Evolutionary conservation across 768 basidiomycete species (phyloP).

Genomic region (Phaffia australis): DNA sequence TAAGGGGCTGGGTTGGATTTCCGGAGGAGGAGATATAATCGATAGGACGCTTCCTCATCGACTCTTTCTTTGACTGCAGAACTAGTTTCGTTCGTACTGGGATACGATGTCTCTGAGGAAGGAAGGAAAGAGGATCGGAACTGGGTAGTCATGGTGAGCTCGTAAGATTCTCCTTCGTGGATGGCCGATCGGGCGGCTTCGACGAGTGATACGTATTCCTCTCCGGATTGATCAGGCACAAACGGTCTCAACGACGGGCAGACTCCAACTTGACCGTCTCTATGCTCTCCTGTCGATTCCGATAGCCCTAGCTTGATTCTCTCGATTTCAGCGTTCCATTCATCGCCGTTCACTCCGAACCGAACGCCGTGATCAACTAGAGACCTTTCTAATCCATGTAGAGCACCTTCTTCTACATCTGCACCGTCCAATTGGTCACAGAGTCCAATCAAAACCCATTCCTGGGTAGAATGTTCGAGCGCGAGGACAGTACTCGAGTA

Average conservation of each 20-base stretch:
- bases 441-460: constrained; percentile 21
- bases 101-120: constrained; percentile 23
- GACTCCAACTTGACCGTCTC: not conserved
- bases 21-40: constrained; percentile 46
- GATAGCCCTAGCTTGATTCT: not conserved
- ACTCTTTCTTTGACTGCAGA: constrained; percentile 2
- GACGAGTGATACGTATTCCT: constrained; percentile 57
- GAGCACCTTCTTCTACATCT: no score
- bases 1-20: constrained; percentile 76
- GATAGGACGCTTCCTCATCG: constrained; percentile 30
- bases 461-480: constrained; percentile 15
- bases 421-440: not conserved
- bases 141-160: constrained; percentile 66
- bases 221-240: constrained; percentile 12
- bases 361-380: not conserved
- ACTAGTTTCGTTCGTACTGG: constrained; percentile 7
- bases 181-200: constrained; percentile 60
- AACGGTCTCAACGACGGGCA: constrained; percentile 5
- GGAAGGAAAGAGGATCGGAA: constrained; percentile 35
- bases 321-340: constrained; percentile 16
- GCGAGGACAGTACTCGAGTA: constrained; percentile 15
- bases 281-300: not conserved
- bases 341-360: not conserved
- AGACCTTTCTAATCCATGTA: not conserved
- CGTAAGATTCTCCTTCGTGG: constrained; percentile 78